Evolutionary conservation across 192 early-diverging fungal species (phyloP).

Genomic region (Mortierella hygrophila): DNA sequence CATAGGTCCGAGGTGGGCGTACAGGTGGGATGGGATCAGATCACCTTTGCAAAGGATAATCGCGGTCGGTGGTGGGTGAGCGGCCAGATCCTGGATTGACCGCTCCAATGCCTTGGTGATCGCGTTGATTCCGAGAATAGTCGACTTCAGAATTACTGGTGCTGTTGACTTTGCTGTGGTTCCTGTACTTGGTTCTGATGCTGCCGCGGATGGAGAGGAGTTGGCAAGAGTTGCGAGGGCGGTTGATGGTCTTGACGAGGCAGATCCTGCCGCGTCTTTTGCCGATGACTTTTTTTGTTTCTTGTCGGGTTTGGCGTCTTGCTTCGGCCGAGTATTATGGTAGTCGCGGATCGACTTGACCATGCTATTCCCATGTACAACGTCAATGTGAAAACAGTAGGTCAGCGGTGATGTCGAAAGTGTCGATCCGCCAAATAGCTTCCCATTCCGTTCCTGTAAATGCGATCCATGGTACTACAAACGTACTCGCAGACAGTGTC

Average conservation of each 20-base stretch:
- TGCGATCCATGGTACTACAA: not conserved
- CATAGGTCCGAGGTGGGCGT: conserved; percentile 38
- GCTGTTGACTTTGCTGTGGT: not conserved
- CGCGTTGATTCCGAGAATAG: conserved; percentile 40
- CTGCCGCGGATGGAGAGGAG: not conserved
- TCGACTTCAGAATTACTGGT: conserved; percentile 15
- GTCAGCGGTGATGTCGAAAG: not conserved
- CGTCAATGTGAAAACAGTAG: not conserved
- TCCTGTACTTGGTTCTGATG: not conserved
- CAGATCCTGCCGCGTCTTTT: not conserved
- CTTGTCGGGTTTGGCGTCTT: conserved; percentile 6
- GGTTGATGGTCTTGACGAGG: conserved; percentile 4
- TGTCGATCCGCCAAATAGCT: not conserved
- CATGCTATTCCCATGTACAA: conserved; percentile 6
- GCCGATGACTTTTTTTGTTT: not conserved
- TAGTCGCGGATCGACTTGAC: conserved; percentile 28
- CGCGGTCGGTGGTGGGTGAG: conserved; percentile 28
- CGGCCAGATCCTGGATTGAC: conserved; percentile 27
- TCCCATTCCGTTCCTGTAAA: not conserved
- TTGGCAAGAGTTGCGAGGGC: not conserved
- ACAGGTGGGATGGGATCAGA: conserved; percentile 32
- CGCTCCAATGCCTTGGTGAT: conserved; percentile 40
- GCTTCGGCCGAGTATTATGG: conserved; percentile 7
- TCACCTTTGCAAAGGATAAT: conserved; percentile 47
- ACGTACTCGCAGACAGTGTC: conserved; percentile 50